Conservation (phyloP, 2,329 filamentous ascomycete species). For the Fusarium camptoceras region DNA sequence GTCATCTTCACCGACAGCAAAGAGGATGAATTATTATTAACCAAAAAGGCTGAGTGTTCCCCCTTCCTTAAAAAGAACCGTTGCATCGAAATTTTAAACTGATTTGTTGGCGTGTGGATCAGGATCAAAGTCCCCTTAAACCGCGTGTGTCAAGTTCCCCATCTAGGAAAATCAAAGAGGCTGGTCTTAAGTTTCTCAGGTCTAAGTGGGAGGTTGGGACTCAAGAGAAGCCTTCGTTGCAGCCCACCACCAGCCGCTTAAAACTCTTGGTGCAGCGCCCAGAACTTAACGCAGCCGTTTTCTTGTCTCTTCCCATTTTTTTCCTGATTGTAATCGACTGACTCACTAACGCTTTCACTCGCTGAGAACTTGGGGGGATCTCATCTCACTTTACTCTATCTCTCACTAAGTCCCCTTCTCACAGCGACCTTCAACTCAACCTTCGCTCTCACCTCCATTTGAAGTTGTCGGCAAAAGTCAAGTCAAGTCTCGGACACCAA, state of each 20-base stretch:
- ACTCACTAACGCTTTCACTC: conserved; percentile 10
- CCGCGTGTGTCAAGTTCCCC: conserved; percentile 34
- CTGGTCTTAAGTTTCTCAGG: conserved; percentile 37
- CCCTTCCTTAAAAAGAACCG: conserved; percentile 5
- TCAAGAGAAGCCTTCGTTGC: conserved; percentile 38
- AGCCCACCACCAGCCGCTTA: conserved; percentile 47
- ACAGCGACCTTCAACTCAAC: conserved; percentile 14
- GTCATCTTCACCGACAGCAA: conserved; percentile 26
- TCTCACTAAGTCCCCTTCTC: conserved; percentile 13
- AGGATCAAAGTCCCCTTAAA: conserved; percentile 37
- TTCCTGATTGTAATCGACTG: conserved; percentile 16
- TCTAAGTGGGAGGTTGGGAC: conserved; percentile 54
- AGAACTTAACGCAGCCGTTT: conserved; percentile 37
- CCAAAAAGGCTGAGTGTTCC: conserved; percentile 40
- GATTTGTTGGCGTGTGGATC: conserved; percentile 39
- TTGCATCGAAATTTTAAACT: conserved; percentile 28
- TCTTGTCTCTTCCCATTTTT: conserved; percentile 22
- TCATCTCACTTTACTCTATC: conserved; percentile 20
- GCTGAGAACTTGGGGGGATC: conserved; percentile 1
- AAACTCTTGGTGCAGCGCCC: conserved; percentile 51
- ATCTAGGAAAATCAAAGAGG: conserved; percentile 46
- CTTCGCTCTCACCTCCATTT: conserved; percentile 6
- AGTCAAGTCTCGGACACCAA: conserved; percentile 34
- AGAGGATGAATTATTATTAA: background rate
- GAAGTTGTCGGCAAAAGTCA: background rate